A percentile compares a stretch with the other conserved stretches of the same genome.
Conservation (phyloP, 78 protist genomes). For the Dictyostelium firmibasis region DNA sequence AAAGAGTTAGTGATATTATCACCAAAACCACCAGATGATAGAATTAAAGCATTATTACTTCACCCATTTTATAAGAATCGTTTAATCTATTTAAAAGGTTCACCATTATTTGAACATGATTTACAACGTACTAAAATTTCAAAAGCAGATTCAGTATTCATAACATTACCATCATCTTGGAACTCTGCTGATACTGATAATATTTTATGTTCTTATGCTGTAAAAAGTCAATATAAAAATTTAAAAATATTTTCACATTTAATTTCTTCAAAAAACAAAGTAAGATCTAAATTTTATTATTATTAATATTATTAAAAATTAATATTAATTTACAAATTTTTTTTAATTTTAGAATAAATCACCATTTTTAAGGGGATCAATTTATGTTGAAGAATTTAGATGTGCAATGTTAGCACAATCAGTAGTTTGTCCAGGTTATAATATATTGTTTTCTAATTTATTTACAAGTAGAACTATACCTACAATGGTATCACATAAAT, state of each 20-base stretch:
- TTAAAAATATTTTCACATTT: constrained; percentile 56
- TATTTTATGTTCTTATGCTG: constrained; percentile 68
- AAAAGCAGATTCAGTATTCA: constrained; percentile 64
- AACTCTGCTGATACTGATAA: constrained; percentile 52
- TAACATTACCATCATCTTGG: constrained; percentile 42
- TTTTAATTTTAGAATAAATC: constrained; percentile 39
- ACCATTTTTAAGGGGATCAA: constrained; percentile 62
- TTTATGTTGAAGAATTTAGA: constrained; percentile 65
- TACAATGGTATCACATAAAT: constrained; percentile 34
- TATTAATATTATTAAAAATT: not conserved
- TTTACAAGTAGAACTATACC: constrained; percentile 72
- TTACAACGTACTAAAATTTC: constrained; percentile 38
- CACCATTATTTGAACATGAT: constrained; percentile 77
- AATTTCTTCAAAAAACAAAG: constrained; percentile 41
- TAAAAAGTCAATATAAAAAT: constrained; percentile 51
- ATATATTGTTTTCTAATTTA: constrained; percentile 58
- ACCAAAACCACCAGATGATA: constrained; percentile 73
- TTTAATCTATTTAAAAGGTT: constrained; percentile 49
- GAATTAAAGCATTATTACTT: constrained; percentile 36
- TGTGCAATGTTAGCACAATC: constrained; percentile 69
- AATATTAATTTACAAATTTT: not conserved
- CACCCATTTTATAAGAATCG: constrained; percentile 76
- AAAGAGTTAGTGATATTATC: constrained; percentile 50
- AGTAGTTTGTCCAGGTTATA: constrained; percentile 65
- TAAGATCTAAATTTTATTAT: not conserved